Percentiles rank a stretch among this genome's conserved stretches.
phyloP scores from a whole-genome alignment of 2,329 filamentous ascomycete genomes.

The Thermoascus crustaceus region DNA sequence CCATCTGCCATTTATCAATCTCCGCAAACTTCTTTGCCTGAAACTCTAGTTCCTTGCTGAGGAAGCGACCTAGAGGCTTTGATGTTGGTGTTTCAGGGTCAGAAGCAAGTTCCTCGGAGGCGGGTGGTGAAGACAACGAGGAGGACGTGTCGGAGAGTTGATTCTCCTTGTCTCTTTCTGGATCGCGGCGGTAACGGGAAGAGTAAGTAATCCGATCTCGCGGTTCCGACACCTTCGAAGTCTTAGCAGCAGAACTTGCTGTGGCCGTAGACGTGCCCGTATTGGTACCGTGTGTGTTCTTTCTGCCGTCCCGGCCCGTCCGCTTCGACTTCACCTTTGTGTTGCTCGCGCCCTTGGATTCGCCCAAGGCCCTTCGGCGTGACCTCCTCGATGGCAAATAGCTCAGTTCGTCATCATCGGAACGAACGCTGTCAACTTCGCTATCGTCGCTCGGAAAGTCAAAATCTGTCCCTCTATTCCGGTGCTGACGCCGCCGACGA shows the following conservation, averaged over 20 bases:
- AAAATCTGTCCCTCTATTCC: constrained; percentile 13
- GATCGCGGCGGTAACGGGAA: constrained; percentile 10
- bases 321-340: constrained; percentile 10
- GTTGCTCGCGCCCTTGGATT: constrained; percentile 15
- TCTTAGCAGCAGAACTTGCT: constrained; percentile 1
- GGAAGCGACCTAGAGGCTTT: constrained; percentile 11
- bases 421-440: constrained; percentile 17
- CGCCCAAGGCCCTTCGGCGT: constrained; percentile 12
- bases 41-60: constrained; percentile 29
- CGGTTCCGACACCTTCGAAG: neutral
- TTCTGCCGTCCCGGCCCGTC: constrained; percentile 10
- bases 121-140: constrained; percentile 24
- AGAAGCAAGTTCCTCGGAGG: constrained; percentile 22
- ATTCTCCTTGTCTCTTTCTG: constrained; percentile 24
- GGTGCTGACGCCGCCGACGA: constrained; percentile 21
- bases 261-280: constrained; percentile 5
- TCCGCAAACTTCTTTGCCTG: constrained; percentile 34
- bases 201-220: constrained; percentile 9
- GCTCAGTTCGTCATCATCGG: constrained; percentile 32
- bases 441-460: constrained; percentile 20
- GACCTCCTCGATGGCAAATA: constrained; percentile 15
- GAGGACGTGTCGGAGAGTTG: constrained; percentile 17
- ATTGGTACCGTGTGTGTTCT: constrained; percentile 9
- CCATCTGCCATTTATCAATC: constrained; percentile 36
- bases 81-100: constrained; percentile 11